phyloP scores from a whole-genome alignment of 495 filamentous ascomycete genomes.

The Daldinia caldariorum region DNA sequence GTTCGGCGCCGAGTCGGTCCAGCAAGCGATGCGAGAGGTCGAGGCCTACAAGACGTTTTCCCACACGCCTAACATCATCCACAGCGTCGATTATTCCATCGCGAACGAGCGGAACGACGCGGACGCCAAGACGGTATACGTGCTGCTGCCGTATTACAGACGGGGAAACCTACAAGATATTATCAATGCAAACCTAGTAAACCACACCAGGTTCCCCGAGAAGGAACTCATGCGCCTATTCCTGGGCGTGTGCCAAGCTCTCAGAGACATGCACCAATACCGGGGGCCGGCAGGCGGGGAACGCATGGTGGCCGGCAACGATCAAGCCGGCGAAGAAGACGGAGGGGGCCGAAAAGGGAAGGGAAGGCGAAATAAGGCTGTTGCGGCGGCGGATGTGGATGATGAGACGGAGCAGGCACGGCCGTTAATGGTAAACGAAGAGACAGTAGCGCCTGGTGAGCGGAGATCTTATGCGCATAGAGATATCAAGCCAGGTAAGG shows the following conservation, averaged over 20 bases:
- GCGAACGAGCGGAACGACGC: slow-evolving; percentile 66
- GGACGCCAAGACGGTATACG: slow-evolving; percentile 92
- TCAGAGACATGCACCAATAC: slow-evolving; percentile 92
- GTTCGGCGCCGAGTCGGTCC: slow-evolving; percentile 94
- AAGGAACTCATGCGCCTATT: slow-evolving; percentile 88
- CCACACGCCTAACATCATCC: slow-evolving; percentile 85
- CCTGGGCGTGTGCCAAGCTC: slow-evolving; percentile 86
- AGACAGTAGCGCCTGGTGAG: slow-evolving; percentile 75
- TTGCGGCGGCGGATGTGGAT: slow-evolving; percentile 63
- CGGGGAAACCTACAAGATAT: slow-evolving; percentile 96
- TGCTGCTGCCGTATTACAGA: slow-evolving; percentile 92
- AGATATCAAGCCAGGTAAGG: slow-evolving; percentile 94
- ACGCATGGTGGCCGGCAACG: slow-evolving; percentile 60
- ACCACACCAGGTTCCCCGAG: slow-evolving; percentile 89
- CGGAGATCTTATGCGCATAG: slow-evolving; percentile 89
- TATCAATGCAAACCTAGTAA: slow-evolving; percentile 98
- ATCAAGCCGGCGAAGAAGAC: slow-evolving; percentile 44
- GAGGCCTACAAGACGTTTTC: slow-evolving; percentile 94
- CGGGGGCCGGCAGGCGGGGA: slow-evolving; percentile 57
- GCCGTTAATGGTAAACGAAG: slow-evolving; percentile 85
- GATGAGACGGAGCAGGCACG: slow-evolving; percentile 78
- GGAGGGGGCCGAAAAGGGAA: slow-evolving; percentile 66
- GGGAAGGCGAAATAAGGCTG: slow-evolving; percentile 62
- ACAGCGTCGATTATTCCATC: slow-evolving; percentile 82
- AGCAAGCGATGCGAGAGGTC: slow-evolving; percentile 93